Base-by-base conservation (phyloP, 352 stramenopile genomes). In the Globisporangium parvum region DNA sequence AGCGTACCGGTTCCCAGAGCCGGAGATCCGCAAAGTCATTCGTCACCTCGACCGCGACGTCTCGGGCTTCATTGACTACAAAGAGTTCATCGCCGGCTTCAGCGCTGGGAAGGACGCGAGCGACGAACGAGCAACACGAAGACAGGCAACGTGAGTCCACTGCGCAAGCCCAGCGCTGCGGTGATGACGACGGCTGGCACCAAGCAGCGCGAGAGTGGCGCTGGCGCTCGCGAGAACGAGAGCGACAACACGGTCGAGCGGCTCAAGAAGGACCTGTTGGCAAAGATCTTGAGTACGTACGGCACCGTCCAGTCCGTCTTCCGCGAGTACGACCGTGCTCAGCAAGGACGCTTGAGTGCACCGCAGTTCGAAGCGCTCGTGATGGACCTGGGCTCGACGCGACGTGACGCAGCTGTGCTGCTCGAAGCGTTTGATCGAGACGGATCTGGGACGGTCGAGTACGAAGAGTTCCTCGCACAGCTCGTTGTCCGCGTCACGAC, bases 41-140 rank as follows among this genome's bases (percentile, higher is more conserved):
- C 76, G 79, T 15, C 79, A 87, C 46, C 49, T 89, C 26, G 79
- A 89, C 57, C 62, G 58, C 11, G 64, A 83, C 24, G 79, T 89
- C 12, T 87, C 75, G 0, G 79, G 79, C 0, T 89, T 75, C 23
- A 89, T 89, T 47, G 79, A 89, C 59, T 89, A 89, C 53, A 78
- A 79, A 33, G 69, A 85, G 51, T 89, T 89, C 53, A 74, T 86
- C 41, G 53, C 74, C 17, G 70, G 67, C 3, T 85, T 89, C 37
- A 52, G 66, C 0, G 15, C 61, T 5, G 50, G 60, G 0, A 70
- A 69, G 28, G 70, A 42, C 39, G 14, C 39, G 15, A 42, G 20
- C 14, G 14, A 42, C 31, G 31, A 9, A 12, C 9, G 31, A 37
- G 31, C 31, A 37, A 37, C 11, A 37, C 31, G 31, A 37, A 37